Percentiles rank a stretch among this genome's conserved stretches.
These are phyloP conservation scores for Sonneratia alba DNA, from an alignment of 345 rosid species.

Conservation along the genomic window DNA sequence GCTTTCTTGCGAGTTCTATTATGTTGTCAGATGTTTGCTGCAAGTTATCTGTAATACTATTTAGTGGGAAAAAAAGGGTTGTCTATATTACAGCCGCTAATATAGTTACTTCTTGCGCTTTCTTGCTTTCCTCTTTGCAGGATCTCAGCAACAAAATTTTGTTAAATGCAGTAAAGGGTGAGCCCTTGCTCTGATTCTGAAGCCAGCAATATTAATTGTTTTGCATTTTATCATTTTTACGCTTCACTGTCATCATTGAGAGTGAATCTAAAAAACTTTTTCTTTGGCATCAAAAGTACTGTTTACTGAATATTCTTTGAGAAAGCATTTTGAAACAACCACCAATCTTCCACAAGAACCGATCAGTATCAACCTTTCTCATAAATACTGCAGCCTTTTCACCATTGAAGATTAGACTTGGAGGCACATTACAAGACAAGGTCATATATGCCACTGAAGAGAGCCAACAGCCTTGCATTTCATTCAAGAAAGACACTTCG, in stretches of 20 bases:
- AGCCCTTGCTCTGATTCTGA: not conserved
- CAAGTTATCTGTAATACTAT: not conserved
- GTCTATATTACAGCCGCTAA: not conserved
- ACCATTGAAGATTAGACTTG: conserved; percentile 62
- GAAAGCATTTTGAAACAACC: no score
- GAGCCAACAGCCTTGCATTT: conserved; percentile 28
- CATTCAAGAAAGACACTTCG: conserved; percentile 29
- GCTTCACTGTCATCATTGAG: not conserved
- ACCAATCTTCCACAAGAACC: not conserved
- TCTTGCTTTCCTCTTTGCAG: conserved; percentile 30
- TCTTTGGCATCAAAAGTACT: not conserved
- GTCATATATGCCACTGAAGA: conserved; percentile 42
- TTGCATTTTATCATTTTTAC: not conserved
- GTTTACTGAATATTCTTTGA: not conserved
- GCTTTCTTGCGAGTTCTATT: not conserved
- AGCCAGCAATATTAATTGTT: not conserved
- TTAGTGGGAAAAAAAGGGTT: not conserved
- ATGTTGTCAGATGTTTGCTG: not conserved
- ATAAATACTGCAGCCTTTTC: conserved; percentile 43
- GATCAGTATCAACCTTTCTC: not conserved
- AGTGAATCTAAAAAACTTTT: not conserved
- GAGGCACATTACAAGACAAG: conserved; percentile 66
- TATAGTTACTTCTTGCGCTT: not conserved
- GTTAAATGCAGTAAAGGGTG: conserved; percentile 51
- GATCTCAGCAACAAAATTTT: conserved; percentile 42